phyloP scores from a whole-genome alignment of 2,329 filamentous ascomycete species.

The Penicillium capsulatum region DNA sequence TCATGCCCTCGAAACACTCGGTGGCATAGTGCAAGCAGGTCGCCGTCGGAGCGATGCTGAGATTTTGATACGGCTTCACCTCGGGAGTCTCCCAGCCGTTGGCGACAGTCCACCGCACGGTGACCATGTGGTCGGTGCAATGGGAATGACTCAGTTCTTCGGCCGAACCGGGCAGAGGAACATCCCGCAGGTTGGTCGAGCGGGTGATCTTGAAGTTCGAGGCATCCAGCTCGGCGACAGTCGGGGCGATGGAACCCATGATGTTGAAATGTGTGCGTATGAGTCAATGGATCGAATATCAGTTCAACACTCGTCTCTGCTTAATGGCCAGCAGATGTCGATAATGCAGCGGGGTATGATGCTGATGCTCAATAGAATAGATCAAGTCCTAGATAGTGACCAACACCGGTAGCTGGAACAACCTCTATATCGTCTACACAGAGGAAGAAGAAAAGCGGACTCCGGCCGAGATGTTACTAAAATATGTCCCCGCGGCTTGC shows the following conservation, averaged over 20 bases:
- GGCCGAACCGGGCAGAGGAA: constrained; percentile 38
- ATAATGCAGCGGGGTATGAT: too few relatives aligned
- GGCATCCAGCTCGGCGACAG: constrained; percentile 36
- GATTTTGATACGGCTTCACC: constrained; percentile 70
- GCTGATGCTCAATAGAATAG: too few relatives aligned
- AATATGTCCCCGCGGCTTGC: too few relatives aligned
- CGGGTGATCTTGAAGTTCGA: constrained; percentile 39
- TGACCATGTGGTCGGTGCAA: constrained; percentile 86
- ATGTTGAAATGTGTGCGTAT: constrained; percentile 3
- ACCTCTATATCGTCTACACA: too few relatives aligned
- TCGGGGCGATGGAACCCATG: constrained; percentile 32
- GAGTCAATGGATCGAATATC: too few relatives aligned
- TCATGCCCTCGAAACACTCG: constrained; percentile 85
- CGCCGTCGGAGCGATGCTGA: constrained; percentile 75
- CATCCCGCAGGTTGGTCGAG: constrained; percentile 32
- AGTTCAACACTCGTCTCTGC: too few relatives aligned
- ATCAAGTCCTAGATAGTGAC: too few relatives aligned
- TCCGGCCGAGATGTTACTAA: too few relatives aligned
- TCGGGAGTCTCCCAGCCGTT: constrained; percentile 70
- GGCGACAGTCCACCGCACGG: constrained; percentile 60
- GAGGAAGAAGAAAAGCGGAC: too few relatives aligned
- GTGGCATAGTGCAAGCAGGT: constrained; percentile 84
- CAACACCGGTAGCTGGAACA: too few relatives aligned
- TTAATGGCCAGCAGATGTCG: too few relatives aligned
- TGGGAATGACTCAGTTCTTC: constrained; percentile 39